Conservation (phyloP, 2,329 filamentous ascomycete species). For the Cordyceps javanica region DNA sequence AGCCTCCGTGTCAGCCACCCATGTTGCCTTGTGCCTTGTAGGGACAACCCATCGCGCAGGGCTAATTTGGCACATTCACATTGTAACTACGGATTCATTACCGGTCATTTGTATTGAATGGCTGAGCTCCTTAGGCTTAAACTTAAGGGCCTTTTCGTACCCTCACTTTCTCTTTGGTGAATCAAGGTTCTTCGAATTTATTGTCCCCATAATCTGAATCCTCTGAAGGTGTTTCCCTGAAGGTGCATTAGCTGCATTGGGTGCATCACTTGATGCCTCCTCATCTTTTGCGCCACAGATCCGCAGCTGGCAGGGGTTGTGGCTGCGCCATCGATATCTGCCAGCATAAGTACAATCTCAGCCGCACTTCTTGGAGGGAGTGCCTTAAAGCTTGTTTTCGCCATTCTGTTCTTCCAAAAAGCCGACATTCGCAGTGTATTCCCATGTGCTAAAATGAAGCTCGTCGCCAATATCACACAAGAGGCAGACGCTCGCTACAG, state of each 20-base stretch:
- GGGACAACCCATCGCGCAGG: background rate
- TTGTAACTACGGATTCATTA: too few relatives aligned
- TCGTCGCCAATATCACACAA: background rate
- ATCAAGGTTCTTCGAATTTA: too few relatives aligned
- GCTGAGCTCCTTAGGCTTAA: too few relatives aligned
- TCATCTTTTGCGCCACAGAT: too few relatives aligned
- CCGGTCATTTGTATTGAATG: too few relatives aligned
- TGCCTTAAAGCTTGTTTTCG: background rate
- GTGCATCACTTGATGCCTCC: too few relatives aligned
- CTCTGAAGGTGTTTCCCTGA: too few relatives aligned
- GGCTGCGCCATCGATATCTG: constrained; percentile 3
- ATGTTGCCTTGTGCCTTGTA: background rate
- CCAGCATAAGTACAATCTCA: background rate
- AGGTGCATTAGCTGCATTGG: too few relatives aligned
- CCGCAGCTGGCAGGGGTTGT: background rate
- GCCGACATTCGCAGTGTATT: background rate
- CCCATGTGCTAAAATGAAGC: background rate
- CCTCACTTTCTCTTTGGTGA: too few relatives aligned
- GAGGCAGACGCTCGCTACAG: background rate
- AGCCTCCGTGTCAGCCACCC: constrained; percentile 3
- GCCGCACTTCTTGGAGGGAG: background rate
- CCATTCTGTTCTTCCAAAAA: background rate
- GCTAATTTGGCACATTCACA: too few relatives aligned
- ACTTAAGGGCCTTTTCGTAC: too few relatives aligned
- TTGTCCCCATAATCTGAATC: too few relatives aligned